Evolutionary conservation across 2,329 filamentous ascomycete genomes (phyloP).

Genomic region (Microcera coccophila): DNA sequence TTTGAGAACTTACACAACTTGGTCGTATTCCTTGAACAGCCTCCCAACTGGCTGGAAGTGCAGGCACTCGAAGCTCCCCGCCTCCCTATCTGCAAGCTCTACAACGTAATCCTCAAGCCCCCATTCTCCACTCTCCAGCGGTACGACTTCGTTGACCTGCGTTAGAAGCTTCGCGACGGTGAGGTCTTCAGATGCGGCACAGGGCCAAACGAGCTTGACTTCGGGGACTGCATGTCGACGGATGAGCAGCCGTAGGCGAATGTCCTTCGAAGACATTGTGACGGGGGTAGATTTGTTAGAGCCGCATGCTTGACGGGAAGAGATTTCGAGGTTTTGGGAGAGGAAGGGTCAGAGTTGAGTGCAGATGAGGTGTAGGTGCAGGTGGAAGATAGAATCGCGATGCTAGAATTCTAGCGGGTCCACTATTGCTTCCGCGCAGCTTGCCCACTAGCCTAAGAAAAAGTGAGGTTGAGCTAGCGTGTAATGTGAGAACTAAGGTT

Average conservation of each 20-base stretch:
- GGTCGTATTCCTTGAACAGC: constrained; percentile 76
- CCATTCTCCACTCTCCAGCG: constrained; percentile 78
- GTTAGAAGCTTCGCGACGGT: constrained; percentile 75
- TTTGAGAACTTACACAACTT: constrained; percentile 66
- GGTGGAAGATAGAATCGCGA: background rate
- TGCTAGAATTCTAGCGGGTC: background rate
- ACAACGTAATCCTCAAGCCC: constrained; percentile 87
- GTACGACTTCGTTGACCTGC: constrained; percentile 73
- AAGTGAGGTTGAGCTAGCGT: no score
- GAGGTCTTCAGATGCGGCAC: constrained; percentile 52
- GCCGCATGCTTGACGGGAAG: constrained; percentile 15
- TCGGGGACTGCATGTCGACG: constrained; percentile 71
- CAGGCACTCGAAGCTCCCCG: constrained; percentile 75
- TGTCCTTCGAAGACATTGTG: constrained; percentile 31
- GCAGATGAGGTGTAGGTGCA: background rate
- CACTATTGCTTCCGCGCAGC: no score
- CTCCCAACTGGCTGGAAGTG: constrained; percentile 73
- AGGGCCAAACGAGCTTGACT: constrained; percentile 67
- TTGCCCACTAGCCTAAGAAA: constrained; percentile 8
- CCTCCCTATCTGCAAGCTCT: constrained; percentile 57
- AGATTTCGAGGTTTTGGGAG: background rate
- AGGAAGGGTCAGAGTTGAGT: background rate
- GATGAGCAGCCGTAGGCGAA: constrained; percentile 72
- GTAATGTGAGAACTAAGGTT: no score
- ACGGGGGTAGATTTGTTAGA: background rate